Conservation (phyloP, 768 basidiomycete species). For the Pholiota microspora region DNA sequence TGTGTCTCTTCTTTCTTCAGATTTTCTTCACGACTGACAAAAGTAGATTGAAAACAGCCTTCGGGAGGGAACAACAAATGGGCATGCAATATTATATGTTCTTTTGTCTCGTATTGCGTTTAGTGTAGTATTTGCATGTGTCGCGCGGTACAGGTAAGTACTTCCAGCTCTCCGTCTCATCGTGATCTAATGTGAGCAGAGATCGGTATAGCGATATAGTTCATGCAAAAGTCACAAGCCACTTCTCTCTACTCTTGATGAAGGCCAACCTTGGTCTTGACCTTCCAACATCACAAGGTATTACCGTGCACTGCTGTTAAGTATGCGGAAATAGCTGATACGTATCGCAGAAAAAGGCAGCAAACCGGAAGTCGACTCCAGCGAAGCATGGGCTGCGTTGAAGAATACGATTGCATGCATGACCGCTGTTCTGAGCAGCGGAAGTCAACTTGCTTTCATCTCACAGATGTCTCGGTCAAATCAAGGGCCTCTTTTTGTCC, state of each 20-base stretch:
- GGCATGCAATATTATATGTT: no score
- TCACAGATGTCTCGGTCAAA: slow-evolving; percentile 25
- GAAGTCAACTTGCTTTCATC: slow-evolving; percentile 31
- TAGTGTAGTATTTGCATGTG: no score
- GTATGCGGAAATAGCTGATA: no score
- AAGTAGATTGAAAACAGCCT: no score
- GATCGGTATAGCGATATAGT: slow-evolving; percentile 25
- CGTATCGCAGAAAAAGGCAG: no score
- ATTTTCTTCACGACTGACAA: no score
- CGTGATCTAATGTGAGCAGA: slow-evolving; percentile 17
- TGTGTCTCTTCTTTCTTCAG: no score
- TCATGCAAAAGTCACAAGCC: slow-evolving; percentile 9
- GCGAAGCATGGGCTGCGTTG: slow-evolving; percentile 23
- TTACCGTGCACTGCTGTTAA: neutral
- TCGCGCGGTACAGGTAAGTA: no score
- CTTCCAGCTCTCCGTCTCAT: no score
- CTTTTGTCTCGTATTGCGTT: no score
- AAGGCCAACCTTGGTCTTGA: slow-evolving; percentile 13
- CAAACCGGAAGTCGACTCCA: slow-evolving; percentile 6
- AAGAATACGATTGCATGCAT: slow-evolving; percentile 19
- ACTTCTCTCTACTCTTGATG: neutral
- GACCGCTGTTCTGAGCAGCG: neutral
- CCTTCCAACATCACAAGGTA: slow-evolving; percentile 19
- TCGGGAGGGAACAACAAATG: no score
- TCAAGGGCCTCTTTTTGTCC: slow-evolving; percentile 32